Base-by-base conservation (phyloP, 1,139 yeast genomes). In the Hyphopichia khmerensis region DNA sequence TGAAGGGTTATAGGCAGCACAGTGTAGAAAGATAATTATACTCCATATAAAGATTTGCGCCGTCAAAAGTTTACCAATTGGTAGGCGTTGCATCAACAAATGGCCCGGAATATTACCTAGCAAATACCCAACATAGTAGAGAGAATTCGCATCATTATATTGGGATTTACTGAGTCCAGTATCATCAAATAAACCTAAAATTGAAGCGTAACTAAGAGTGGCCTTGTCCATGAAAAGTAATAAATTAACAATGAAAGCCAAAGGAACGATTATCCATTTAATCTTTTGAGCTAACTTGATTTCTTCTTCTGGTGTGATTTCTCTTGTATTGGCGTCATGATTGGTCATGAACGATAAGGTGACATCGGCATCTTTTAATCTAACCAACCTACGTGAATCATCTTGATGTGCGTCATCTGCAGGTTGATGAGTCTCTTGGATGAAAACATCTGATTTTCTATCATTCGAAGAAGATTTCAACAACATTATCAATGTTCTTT, bases 161-260 rank as follows among this genome's bases (percentile, higher is more conserved):
- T 59, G 53, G 41, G 57, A 45, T 43, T 61, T 62, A 17, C 49
- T 50, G 27, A 72, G 43, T 2, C 64, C 65, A 1, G 72, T 65
- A 39, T 65, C 74, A n/a, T 60, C 65, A 55, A 63, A 69, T 26
- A 72, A 53, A 1, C 67, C 75, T 35, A 69, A 58, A 32, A 70
- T 62, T 2, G 74, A 59, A 23, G 69, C 67, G 46, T 69, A 72
- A 1, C 74, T 67, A 34, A 69, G 49, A 2, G 73, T 62, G 1
- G 74, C 70, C 47, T 71, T 71, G 48, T 71, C 77, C 60, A 68
- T 63, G 49, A 68, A 71, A 45, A 69, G 53, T 16, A 69, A 42
- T 42, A 67, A 45, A 48, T 69, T 62, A 21, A 67, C 56, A 18
- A 61, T 37, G 39, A 62, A 60, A 2, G 67, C 59, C 30, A 64